Evolutionary conservation across 2,329 filamentous ascomycete genomes (phyloP).

Genomic region (Cladosporium cucumerinum): DNA sequence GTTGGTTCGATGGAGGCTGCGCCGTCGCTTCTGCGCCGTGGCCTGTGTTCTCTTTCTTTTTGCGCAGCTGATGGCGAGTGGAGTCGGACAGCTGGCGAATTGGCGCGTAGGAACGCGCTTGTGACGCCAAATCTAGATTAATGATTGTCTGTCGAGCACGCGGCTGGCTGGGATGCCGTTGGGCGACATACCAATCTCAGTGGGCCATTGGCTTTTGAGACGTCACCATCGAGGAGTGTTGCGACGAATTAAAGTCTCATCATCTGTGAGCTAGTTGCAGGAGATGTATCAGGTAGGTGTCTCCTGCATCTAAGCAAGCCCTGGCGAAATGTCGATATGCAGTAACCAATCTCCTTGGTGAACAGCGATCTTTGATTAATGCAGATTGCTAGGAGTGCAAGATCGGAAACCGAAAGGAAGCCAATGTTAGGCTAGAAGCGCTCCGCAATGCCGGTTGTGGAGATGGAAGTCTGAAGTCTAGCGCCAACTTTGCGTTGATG

Average conservation of each 20-base stretch:
- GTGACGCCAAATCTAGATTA: slow-evolving; percentile 13
- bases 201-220: slow-evolving; percentile 12
- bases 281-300: background rate
- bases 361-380: background rate
- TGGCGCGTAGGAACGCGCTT: slow-evolving; percentile 11
- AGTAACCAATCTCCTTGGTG: background rate
- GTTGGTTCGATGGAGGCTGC: slow-evolving; percentile 4
- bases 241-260: background rate
- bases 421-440: slow-evolving; percentile 11
- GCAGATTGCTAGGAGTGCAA: slow-evolving; percentile 4
- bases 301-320: background rate
- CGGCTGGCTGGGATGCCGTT: slow-evolving; percentile 10
- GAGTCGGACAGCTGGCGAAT: slow-evolving; percentile 12
- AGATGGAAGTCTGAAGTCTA: slow-evolving; percentile 4
- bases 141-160: background rate
- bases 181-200: slow-evolving; percentile 14
- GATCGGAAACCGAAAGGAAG: slow-evolving; percentile 9
- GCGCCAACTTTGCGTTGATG: slow-evolving; percentile 7
- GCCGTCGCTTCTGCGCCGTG: slow-evolving; percentile 5
- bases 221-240: slow-evolving; percentile 13
- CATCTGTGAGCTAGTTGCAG: background rate
- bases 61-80: slow-evolving; percentile 10
- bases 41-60: background rate
- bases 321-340: background rate
- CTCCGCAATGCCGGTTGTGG: slow-evolving; percentile 16